Conservation (phyloP, 257 asterid species). For the Petrea volubilis region DNA sequence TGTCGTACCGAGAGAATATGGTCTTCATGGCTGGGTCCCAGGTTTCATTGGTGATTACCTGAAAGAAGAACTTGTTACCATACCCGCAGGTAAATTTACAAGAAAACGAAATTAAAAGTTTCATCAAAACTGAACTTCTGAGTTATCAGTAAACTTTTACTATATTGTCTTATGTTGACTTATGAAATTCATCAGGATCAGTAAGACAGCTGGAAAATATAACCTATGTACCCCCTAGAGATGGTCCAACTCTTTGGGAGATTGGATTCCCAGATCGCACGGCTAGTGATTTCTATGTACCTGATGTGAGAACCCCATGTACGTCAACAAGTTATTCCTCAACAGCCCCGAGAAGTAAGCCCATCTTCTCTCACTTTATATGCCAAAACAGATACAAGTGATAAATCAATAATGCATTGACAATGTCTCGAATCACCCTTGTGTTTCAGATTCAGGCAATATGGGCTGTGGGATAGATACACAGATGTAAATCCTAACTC, state of each 20-base stretch:
- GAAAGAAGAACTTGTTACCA: slow-evolving; percentile 32
- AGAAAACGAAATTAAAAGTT: background rate
- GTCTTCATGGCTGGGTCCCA: slow-evolving; percentile 57
- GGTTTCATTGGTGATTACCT: slow-evolving; percentile 58
- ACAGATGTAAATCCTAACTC: slow-evolving; percentile 42
- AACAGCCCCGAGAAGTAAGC: slow-evolving; percentile 58
- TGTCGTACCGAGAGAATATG: slow-evolving; percentile 44
- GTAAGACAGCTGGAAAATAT: slow-evolving; percentile 44
- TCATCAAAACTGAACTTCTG: background rate
- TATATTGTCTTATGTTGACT: background rate
- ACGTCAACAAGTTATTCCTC: slow-evolving; percentile 49
- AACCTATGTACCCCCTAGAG: slow-evolving; percentile 41
- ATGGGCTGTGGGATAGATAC: slow-evolving; percentile 67
- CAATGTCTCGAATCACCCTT: background rate
- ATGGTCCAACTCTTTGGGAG: slow-evolving; percentile 56
- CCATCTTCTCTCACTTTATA: background rate
- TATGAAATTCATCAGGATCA: slow-evolving; percentile 32
- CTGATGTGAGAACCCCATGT: slow-evolving; percentile 55
- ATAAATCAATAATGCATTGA: background rate
- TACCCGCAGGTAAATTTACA: slow-evolving; percentile 35
- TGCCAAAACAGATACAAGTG: background rate
- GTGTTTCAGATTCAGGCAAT: slow-evolving; percentile 46
- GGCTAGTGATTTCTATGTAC: slow-evolving; percentile 40
- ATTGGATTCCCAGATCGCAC: slow-evolving; percentile 56
- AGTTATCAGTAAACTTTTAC: no score